Evolutionary conservation across 371 early-diverging fungal species (phyloP).

Genomic region (Rhizopus sp.): DNA sequence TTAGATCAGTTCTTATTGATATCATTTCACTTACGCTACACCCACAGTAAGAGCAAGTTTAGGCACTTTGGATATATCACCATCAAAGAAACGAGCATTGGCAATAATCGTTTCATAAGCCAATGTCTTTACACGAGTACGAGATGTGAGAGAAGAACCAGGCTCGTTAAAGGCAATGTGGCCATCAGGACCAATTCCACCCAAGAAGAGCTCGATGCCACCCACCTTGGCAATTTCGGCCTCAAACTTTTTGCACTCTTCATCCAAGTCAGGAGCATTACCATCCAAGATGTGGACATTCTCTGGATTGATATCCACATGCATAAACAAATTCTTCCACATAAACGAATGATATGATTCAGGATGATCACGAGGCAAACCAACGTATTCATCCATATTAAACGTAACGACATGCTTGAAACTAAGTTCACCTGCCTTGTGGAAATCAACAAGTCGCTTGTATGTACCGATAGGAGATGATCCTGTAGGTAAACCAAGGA

Average conservation of each 20-base stretch:
- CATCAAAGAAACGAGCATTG: constrained; percentile 85
- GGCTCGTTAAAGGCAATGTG: constrained; percentile 93
- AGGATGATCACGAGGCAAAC: constrained; percentile 71
- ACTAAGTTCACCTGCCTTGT: constrained; percentile 53
- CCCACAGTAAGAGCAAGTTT: constrained; percentile 88
- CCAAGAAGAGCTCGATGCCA: constrained; percentile 41
- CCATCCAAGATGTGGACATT: constrained; percentile 85
- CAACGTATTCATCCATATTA: constrained; percentile 67
- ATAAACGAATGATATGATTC: constrained; percentile 88
- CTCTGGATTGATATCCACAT: constrained; percentile 75
- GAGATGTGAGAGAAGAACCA: constrained; percentile 78
- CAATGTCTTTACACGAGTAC: constrained; percentile 84
- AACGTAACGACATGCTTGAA: constrained; percentile 67
- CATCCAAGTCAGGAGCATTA: constrained; percentile 75
- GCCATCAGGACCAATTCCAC: constrained; percentile 82
- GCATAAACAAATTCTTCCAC: constrained; percentile 84
- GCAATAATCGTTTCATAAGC: constrained; percentile 89
- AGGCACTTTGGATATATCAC: constrained; percentile 84
- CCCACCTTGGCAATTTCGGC: constrained; percentile 74
- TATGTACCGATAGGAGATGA: constrained; percentile 79
- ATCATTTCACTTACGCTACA: constrained; percentile 60
- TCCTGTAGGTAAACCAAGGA: constrained; percentile 83
- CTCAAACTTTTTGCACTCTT: constrained; percentile 78
- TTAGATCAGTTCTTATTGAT: not conserved
- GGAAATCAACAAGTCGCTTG: constrained; percentile 49